Percentiles rank a stretch among this genome's conserved stretches.
phyloP scores from a whole-genome alignment of 1,284 basidiomycete species.

The Kwoniella shivajii region DNA sequence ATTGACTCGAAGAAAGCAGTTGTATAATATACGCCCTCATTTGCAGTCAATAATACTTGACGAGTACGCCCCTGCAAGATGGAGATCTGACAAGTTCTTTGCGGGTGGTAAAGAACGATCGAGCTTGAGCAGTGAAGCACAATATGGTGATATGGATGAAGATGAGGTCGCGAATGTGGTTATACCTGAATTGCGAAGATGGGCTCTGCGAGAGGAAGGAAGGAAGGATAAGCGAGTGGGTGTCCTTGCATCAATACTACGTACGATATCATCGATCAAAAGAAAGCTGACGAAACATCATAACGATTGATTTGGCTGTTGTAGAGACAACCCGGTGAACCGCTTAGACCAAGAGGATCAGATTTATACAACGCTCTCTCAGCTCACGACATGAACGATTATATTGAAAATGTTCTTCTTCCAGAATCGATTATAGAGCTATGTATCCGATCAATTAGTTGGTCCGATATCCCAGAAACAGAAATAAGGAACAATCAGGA shows the following conservation, averaged over 20 bases:
- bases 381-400: constrained; percentile 9
- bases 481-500: background rate
- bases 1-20: constrained; percentile 19
- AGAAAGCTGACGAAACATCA: no score
- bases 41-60: constrained; percentile 30
- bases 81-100: constrained; percentile 37
- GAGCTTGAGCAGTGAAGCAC: constrained; percentile 4
- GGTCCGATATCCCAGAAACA: background rate
- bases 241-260: background rate
- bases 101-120: background rate
- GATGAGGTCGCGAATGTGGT: constrained; percentile 26
- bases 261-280: no score
- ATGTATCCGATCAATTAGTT: constrained; percentile 5
- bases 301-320: no score
- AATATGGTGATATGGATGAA: constrained; percentile 33
- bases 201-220: constrained; percentile 23
- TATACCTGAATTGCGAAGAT: constrained; percentile 31
- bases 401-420: constrained; percentile 26
- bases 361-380: constrained; percentile 29
- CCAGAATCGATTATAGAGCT: constrained; percentile 36
- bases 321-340: constrained; percentile 8
- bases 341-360: constrained; percentile 27
- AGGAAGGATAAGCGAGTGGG: background rate
- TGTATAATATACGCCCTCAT: constrained; percentile 27
- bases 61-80: constrained; percentile 33